phyloP scores from a whole-genome alignment of 345 rosid genomes.

The Salix udensis region DNA sequence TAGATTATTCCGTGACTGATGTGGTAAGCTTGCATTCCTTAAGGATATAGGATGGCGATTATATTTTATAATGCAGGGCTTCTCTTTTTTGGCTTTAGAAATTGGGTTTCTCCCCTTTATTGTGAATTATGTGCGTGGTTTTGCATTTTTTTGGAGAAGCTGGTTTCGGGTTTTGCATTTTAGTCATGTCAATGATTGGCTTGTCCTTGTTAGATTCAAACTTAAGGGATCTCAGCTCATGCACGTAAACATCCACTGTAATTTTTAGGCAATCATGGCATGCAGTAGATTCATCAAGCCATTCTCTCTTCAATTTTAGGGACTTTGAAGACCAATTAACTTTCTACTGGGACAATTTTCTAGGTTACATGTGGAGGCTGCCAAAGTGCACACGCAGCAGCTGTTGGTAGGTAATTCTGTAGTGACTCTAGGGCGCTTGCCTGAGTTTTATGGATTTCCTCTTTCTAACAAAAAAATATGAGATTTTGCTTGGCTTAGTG shows the following conservation, averaged over 20 bases:
- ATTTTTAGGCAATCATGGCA: background rate
- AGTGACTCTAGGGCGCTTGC: background rate
- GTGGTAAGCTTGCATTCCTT: slow-evolving; percentile 54
- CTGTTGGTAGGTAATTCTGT: slow-evolving; percentile 53
- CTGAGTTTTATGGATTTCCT: background rate
- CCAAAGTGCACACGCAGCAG: slow-evolving; percentile 91
- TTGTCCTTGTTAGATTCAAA: background rate
- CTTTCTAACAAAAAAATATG: slow-evolving; percentile 1
- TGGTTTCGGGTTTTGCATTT: background rate
- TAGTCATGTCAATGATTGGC: background rate
- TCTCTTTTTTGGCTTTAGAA: background rate
- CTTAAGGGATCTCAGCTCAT: background rate
- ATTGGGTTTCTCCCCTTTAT: background rate
- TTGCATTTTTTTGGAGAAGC: background rate
- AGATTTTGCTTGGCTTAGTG: background rate
- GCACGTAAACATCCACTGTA: background rate
- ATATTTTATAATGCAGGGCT: background rate
- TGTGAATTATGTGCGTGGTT: background rate
- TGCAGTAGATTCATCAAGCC: background rate
- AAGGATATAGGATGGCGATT: background rate
- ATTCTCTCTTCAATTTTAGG: slow-evolving; percentile 11
- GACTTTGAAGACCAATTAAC: slow-evolving; percentile 20
- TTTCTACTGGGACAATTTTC: slow-evolving; percentile 30
- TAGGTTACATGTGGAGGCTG: slow-evolving; percentile 97
- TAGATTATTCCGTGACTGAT: slow-evolving; percentile 61